Percentiles rank a stretch among this genome's conserved stretches.
These are phyloP conservation scores for Oropetium thomaeum DNA, from an alignment of 176 grass and related monocot species.

Conservation along the genomic window DNA sequence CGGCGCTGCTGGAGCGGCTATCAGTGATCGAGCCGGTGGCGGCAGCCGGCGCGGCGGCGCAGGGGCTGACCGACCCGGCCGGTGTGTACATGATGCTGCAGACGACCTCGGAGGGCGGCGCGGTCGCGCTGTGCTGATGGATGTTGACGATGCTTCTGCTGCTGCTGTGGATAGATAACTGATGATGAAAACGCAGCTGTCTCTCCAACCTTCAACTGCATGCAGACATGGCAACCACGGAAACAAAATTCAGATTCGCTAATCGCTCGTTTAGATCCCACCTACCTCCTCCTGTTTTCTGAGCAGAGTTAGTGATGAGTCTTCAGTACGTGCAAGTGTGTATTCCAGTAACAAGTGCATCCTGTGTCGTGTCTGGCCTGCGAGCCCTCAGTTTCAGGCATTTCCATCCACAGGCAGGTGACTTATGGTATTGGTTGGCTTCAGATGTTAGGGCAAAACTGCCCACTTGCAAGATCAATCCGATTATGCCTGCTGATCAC, in stretches of 20 bases:
- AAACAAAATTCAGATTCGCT: constrained; percentile 9
- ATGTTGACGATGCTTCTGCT: neutral
- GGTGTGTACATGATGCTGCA: constrained; percentile 68
- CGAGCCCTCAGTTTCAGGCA: constrained; percentile 10
- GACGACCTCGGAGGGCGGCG: constrained; percentile 44
- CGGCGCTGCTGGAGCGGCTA: constrained; percentile 43
- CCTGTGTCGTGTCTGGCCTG: neutral
- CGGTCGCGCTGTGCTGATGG: constrained; percentile 59
- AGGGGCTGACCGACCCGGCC: constrained; percentile 33
- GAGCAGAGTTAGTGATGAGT: neutral
- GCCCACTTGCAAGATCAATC: constrained; percentile 28
- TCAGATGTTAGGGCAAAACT: constrained; percentile 11
- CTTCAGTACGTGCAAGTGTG: constrained; percentile 19
- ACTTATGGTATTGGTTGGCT: constrained; percentile 29
- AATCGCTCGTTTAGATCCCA: constrained; percentile 20
- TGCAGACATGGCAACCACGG: constrained; percentile 14
- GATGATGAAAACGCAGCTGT: constrained; percentile 14
- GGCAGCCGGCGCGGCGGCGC: neutral
- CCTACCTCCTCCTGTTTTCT: neutral
- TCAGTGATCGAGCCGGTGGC: constrained; percentile 30
- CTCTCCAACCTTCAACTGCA: neutral
- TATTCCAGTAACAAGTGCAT: constrained; percentile 7
- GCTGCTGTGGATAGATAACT: constrained; percentile 30
- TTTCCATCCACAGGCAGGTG: neutral
- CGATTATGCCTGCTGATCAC: constrained; percentile 18